Evolutionary conservation across 2,329 filamentous ascomycete genomes (phyloP).

Genomic region (Pseudogymnoascus sp.): DNA sequence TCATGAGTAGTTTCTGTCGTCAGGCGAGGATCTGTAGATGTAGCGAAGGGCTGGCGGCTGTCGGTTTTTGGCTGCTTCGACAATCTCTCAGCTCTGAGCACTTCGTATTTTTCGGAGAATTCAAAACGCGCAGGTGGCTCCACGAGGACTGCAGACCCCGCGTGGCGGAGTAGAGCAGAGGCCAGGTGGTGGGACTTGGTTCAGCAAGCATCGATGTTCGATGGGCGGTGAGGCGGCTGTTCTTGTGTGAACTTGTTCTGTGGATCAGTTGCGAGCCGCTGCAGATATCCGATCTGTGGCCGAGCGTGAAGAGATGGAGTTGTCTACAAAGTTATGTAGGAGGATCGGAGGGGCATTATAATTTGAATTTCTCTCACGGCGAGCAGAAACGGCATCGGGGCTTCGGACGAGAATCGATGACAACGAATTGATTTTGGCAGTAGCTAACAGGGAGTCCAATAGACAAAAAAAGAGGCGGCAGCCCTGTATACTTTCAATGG

Average conservation of each 20-base stretch:
- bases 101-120: background rate
- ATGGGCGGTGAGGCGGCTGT: slow-evolving; percentile 3
- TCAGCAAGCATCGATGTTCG: slow-evolving; percentile 5
- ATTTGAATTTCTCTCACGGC: slow-evolving; percentile 5
- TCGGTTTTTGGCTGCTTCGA: slow-evolving; percentile 6
- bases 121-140: background rate
- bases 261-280: slow-evolving; percentile 3
- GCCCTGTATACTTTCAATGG: slow-evolving; percentile 3
- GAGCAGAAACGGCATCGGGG: background rate
- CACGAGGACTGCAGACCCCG: slow-evolving; percentile 7
- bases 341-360: slow-evolving; percentile 1
- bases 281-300: slow-evolving; percentile 8
- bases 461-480: background rate
- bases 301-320: background rate
- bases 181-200: background rate
- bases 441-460: slow-evolving; percentile 2
- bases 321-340: slow-evolving; percentile 4
- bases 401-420: background rate
- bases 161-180: background rate
- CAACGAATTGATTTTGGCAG: slow-evolving; percentile 4
- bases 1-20: background rate
- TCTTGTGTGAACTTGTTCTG: slow-evolving; percentile 4
- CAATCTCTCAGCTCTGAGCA: background rate
- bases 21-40: background rate
- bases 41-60: background rate